Conservation (phyloP, 345 rosid genomes). For the Populus alba region DNA sequence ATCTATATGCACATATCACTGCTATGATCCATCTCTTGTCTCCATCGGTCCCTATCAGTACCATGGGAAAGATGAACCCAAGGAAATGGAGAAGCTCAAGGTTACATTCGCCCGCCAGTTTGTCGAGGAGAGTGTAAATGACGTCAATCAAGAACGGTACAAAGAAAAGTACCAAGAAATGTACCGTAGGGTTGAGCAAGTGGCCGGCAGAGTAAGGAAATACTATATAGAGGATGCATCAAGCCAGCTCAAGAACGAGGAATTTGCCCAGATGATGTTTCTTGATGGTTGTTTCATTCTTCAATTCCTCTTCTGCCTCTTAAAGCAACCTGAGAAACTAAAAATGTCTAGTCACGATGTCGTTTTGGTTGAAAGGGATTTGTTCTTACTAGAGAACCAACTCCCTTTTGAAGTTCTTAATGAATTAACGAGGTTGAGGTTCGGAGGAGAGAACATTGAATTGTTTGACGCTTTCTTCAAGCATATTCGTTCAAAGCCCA, state of each 20-base stretch:
- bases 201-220: background rate
- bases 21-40: background rate
- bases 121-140: background rate
- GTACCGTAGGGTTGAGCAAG: background rate
- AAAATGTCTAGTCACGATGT: background rate
- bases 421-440: background rate
- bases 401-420: background rate
- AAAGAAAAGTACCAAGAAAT: too few relatives aligned
- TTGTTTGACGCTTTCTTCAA: background rate
- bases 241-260: background rate
- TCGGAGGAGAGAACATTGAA: background rate
- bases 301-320: background rate
- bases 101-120: background rate
- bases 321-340: background rate
- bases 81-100: background rate
- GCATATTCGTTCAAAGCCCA: background rate
- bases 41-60: slow-evolving; percentile 24
- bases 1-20: background rate
- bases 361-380: background rate
- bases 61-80: background rate
- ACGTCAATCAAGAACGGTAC: too few relatives aligned
- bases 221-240: background rate
- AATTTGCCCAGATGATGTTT: background rate
- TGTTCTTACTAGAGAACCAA: slow-evolving; percentile 16
- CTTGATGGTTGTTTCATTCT: background rate